A percentile compares a stretch with the other conserved stretches of the same genome.
Conservation (phyloP, 1,284 basidiomycete genomes). For the Pascua guehoae region DNA sequence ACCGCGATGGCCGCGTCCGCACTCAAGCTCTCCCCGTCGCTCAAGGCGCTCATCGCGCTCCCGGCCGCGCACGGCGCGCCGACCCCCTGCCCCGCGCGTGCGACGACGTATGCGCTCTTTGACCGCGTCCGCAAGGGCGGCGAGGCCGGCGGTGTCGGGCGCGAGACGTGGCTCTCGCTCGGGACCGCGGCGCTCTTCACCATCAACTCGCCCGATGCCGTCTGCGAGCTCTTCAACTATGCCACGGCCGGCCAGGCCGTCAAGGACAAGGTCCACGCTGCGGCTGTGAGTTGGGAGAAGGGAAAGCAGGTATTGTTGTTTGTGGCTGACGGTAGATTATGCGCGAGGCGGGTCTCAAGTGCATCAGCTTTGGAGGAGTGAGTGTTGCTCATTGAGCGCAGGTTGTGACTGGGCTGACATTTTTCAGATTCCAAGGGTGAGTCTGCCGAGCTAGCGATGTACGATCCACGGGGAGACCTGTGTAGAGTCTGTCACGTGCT, state of each 20-base stretch:
- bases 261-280: slow-evolving; percentile 20
- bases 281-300: slow-evolving; percentile 21
- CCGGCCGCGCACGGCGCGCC: slow-evolving; percentile 31
- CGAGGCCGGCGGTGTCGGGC: slow-evolving; percentile 15
- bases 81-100: slow-evolving; percentile 28
- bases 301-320: neutral
- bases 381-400: slow-evolving; percentile 18
- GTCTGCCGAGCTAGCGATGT: too few species aligned
- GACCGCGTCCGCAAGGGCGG: slow-evolving; percentile 27
- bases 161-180: slow-evolving; percentile 40
- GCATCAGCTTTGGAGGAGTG: slow-evolving; percentile 86
- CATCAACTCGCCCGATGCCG: slow-evolving; percentile 41
- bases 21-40: slow-evolving; percentile 37
- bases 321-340: slow-evolving; percentile 50
- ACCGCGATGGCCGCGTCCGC: slow-evolving; percentile 8
- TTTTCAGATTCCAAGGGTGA: too few species aligned
- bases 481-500: too few species aligned
- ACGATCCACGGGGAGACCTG: too few species aligned
- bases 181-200: slow-evolving; percentile 39
- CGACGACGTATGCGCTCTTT: slow-evolving; percentile 23
- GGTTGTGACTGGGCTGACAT: slow-evolving; percentile 11
- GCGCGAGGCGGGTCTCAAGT: slow-evolving; percentile 90
- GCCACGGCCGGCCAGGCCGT: slow-evolving; percentile 19
- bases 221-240: slow-evolving; percentile 40
- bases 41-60: slow-evolving; percentile 41